Evolutionary conservation across 176 grass and related monocot genomes (phyloP), one percentile per base, ranked within the genome.

Genomic region (Saccharum spontaneum): DNA sequence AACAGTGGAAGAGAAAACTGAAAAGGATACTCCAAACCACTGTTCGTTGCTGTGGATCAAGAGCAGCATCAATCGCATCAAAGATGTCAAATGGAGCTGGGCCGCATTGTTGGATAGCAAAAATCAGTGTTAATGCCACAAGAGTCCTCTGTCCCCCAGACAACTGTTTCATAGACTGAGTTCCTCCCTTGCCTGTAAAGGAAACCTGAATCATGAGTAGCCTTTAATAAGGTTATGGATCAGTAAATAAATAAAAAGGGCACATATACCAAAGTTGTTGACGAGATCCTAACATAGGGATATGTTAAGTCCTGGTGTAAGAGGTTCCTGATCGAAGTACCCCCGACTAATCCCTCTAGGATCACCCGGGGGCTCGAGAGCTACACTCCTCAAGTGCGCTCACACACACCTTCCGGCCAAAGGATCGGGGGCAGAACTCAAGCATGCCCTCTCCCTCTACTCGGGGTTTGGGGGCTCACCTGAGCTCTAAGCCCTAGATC

Each of bases 1-100:
- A 55, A 73, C 1, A 43, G 0, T 20, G n/a, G 18, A 60, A 10
- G 74, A 26, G 52, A 49, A 2, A 79, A 89, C 70, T 71, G 39
- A n/a, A 80, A 90, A 94, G 92, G 92, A 97, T 97, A 97, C 94
- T 94, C 66, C 92, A 92, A 37, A 97, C 95, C 67, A 92, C 90
- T 75, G 92, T 97, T 83, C 90, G 85, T 86, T 91, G 94, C 65
- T 97, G 95, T 22, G 92, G 92, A 81, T 97, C 95, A 79, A 97
- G 86, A 48, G 95, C 95, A 60, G 95, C 95, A 86, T 97, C 95
- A 7, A 97, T 97, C 81, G 94, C 95, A 88, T 97, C 95, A 22
- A 97, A 97, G 55, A 97, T 78, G 76, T 97, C 94, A 83, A 97
- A 97, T 37, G 90, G 95, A 22, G 95, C 95, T 78, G 95, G 95